phyloP scores from a whole-genome alignment of 2,329 filamentous ascomycete species.

The Trichophyton benhamiae region DNA sequence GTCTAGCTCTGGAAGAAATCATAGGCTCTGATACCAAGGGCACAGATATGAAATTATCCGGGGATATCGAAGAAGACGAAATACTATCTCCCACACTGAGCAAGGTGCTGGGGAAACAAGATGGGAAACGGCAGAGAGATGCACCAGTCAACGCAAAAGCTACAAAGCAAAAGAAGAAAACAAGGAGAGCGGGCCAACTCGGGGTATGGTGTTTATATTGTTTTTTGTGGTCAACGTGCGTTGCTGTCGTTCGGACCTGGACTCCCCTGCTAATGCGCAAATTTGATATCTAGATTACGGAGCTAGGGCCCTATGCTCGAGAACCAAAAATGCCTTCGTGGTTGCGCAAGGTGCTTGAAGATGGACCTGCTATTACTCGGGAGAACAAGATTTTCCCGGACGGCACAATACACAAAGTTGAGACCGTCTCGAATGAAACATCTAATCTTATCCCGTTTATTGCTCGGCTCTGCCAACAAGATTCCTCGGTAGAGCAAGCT shows the following conservation, averaged over 20 bases:
- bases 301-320: constrained; percentile 59
- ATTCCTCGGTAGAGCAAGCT: constrained; percentile 51
- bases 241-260: neutral
- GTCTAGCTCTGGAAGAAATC: constrained; percentile 32
- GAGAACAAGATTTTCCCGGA: constrained; percentile 38
- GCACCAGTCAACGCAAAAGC: neutral
- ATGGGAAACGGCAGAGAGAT: neutral
- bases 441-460: constrained; percentile 51
- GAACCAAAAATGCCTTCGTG: constrained; percentile 63
- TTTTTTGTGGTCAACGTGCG: neutral
- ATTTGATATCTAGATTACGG: constrained; percentile 34
- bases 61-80: neutral
- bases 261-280: neutral
- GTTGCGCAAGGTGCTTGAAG: constrained; percentile 51
- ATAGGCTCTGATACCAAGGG: constrained; percentile 1
- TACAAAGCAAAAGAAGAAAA: constrained; percentile 5
- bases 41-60: neutral
- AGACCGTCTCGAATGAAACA: constrained; percentile 36
- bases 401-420: constrained; percentile 33
- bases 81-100: neutral
- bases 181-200: neutral
- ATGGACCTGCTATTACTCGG: constrained; percentile 44
- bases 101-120: neutral
- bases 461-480: constrained; percentile 51
- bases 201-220: neutral